Percentiles rank a stretch among this genome's conserved stretches.
These are phyloP conservation scores for Pestalotiopsis sp. DNA, from an alignment of 2,329 filamentous ascomycete genomes.

Conservation along the genomic window DNA sequence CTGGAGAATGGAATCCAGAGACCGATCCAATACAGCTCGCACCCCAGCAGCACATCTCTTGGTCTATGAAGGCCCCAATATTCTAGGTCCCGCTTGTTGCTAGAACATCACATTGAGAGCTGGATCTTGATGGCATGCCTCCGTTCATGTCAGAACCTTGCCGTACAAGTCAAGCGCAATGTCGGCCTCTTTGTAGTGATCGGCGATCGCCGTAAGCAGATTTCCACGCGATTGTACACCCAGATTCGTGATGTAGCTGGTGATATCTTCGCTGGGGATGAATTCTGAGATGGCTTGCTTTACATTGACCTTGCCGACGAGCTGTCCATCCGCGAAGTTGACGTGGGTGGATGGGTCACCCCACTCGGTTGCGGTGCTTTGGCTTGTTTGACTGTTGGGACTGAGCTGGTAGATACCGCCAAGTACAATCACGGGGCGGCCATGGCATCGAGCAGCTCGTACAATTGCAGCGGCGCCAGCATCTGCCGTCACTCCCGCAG, in stretches of 20 bases:
- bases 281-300: constrained; percentile 83
- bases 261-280: constrained; percentile 74
- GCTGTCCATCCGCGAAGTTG: constrained; percentile 75
- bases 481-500: constrained; percentile 83
- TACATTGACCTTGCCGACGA: constrained; percentile 78
- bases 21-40: not conserved
- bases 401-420: constrained; percentile 93
- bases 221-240: constrained; percentile 59
- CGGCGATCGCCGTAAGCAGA: constrained; percentile 72
- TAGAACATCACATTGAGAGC: not conserved
- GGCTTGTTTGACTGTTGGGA: constrained; percentile 84
- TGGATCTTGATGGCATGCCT: not conserved
- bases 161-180: constrained; percentile 60
- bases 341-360: constrained; percentile 79
- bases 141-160: constrained; percentile 32
- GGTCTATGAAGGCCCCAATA: not conserved
- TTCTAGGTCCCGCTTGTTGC: not conserved
- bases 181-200: constrained; percentile 77
- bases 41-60: not conserved
- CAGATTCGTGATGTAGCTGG: constrained; percentile 86
- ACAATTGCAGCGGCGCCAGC: constrained; percentile 84
- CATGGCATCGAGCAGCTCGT: constrained; percentile 79
- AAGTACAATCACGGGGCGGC: constrained; percentile 84
- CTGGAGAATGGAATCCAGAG: not conserved
- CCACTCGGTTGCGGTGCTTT: constrained; percentile 82